Evolutionary conservation across 2,329 filamentous ascomycete species (phyloP).

Genomic region (Nannizziopsis barbatae): DNA sequence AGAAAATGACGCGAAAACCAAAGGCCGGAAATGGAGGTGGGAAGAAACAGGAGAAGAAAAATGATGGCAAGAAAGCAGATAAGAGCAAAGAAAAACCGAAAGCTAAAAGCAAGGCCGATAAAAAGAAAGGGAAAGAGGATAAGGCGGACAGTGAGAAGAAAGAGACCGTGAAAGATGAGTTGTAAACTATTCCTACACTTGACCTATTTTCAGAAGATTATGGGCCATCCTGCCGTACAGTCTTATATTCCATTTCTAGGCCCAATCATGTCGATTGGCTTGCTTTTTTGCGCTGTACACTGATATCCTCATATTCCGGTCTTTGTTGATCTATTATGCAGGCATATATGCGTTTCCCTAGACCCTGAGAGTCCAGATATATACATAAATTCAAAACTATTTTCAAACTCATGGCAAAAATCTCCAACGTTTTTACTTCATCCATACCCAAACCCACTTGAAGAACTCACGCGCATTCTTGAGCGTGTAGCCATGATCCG

Average conservation of each 20-base stretch:
- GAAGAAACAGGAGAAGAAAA: slow-evolving; percentile 18
- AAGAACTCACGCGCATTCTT: slow-evolving; percentile 24
- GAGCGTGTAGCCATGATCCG: slow-evolving; percentile 26
- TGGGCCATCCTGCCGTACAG: background rate
- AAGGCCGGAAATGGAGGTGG: slow-evolving; percentile 19
- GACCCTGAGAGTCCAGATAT: too few species aligned
- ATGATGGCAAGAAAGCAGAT: slow-evolving; percentile 19
- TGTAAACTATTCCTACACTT: slow-evolving; percentile 7
- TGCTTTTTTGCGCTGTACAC: too few species aligned
- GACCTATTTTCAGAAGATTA: background rate
- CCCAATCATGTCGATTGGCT: too few species aligned
- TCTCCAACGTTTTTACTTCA: slow-evolving; percentile 20
- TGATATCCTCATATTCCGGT: too few species aligned
- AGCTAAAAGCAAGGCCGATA: slow-evolving; percentile 18
- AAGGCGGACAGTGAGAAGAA: slow-evolving; percentile 7
- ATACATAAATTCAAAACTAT: too few species aligned
- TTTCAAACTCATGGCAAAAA: too few species aligned
- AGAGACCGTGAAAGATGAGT: slow-evolving; percentile 13
- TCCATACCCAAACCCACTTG: slow-evolving; percentile 32
- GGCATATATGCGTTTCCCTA: too few species aligned
- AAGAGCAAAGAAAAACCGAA: slow-evolving; percentile 23
- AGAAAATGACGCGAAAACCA: slow-evolving; percentile 43
- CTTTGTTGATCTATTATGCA: too few species aligned
- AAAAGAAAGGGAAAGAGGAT: slow-evolving; percentile 23
- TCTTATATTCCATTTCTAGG: too few species aligned